A percentile compares a stretch with the other conserved stretches of the same genome.
These are phyloP conservation scores for Fraxinus ornus DNA, from an alignment of 305 asterid species.

Conservation along the genomic window DNA sequence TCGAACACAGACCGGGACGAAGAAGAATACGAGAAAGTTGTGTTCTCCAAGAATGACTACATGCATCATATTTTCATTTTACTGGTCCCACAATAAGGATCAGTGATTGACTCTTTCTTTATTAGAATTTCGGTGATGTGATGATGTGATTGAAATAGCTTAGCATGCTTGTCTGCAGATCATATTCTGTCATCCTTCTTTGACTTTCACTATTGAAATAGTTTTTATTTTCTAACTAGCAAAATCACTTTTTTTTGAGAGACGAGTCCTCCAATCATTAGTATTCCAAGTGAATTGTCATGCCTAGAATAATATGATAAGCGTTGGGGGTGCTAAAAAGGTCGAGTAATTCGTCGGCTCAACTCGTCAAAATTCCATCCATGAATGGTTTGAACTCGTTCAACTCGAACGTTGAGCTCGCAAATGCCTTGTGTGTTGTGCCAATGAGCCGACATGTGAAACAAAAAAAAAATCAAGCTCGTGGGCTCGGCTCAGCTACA, in stretches of 20 bases:
- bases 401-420: too few species aligned
- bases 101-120: background rate
- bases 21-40: background rate
- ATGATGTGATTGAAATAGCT: constrained; percentile 15
- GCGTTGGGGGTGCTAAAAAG: background rate
- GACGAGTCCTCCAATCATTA: background rate
- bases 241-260: background rate
- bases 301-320: background rate
- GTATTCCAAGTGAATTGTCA: background rate
- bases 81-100: background rate
- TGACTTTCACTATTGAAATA: background rate
- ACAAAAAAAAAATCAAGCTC: too few species aligned
- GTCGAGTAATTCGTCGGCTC: too few species aligned
- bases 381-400: too few species aligned
- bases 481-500: too few species aligned
- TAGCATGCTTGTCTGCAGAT: constrained; percentile 33
- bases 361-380: too few species aligned
- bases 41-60: background rate
- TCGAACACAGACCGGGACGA: too few species aligned
- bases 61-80: background rate
- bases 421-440: too few species aligned
- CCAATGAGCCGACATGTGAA: too few species aligned
- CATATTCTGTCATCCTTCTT: constrained; percentile 13
- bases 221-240: background rate
- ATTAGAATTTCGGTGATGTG: constrained; percentile 31